Percentiles rank a stretch among this genome's conserved stretches.
Conservation (phyloP, 371 early-diverging fungal genomes). For the Funneliformis caledonium region DNA sequence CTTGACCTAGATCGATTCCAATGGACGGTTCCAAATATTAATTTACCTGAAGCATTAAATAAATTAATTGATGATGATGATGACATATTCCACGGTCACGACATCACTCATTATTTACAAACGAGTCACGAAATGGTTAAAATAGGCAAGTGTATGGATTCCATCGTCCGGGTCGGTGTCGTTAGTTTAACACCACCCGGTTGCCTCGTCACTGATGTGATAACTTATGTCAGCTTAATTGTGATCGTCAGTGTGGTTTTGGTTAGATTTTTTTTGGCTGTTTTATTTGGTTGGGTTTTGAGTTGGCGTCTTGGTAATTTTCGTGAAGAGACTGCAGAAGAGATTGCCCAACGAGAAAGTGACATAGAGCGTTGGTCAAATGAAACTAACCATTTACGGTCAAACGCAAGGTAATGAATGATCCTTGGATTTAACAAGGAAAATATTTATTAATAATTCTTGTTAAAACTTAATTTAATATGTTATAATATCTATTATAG, state of each 20-base stretch:
- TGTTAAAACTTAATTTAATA: neutral
- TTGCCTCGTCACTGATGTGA: constrained; percentile 79
- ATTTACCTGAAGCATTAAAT: constrained; percentile 30
- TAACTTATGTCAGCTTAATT: constrained; percentile 74
- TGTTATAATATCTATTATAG: constrained; percentile 8
- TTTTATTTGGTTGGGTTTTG: constrained; percentile 84
- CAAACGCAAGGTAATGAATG: neutral
- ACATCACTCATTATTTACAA: constrained; percentile 26
- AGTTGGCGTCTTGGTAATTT: constrained; percentile 76
- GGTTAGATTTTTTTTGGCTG: constrained; percentile 81
- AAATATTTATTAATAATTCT: neutral
- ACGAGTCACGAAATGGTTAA: neutral
- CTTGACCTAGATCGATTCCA: constrained; percentile 57
- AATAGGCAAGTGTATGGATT: constrained; percentile 69
- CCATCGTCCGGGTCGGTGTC: constrained; percentile 67
- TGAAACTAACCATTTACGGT: constrained; percentile 47
- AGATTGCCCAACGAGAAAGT: constrained; percentile 58
- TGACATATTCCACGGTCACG: constrained; percentile 21
- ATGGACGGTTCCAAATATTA: constrained; percentile 59
- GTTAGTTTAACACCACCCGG: constrained; percentile 76
- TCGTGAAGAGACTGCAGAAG: constrained; percentile 68
- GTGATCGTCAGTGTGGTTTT: constrained; percentile 81
- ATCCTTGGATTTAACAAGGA: neutral
- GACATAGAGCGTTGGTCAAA: constrained; percentile 68
- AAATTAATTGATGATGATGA: neutral